Evolutionary conservation across 1,284 basidiomycete genomes (phyloP), one percentile per base, ranked within the genome.

Genomic region (Sporisorium graminicola): DNA sequence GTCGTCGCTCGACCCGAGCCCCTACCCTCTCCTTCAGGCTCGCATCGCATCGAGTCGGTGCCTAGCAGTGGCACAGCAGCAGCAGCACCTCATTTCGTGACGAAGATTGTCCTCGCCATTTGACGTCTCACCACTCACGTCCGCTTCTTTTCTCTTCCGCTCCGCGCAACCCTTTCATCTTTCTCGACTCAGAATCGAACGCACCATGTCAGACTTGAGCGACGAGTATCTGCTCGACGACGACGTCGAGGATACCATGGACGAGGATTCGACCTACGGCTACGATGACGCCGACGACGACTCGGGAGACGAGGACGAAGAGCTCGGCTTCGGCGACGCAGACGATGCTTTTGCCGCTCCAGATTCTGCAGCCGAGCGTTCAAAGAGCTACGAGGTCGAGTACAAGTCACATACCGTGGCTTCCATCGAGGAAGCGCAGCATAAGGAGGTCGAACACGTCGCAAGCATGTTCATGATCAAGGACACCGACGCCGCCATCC

Each of bases 401-500:
- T 85, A 73, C 73, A 81, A 74, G 49, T 73, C 66, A 24, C 78
- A 80, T 29, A 62, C 66, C 47, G 53, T 81, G 22, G 65, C 44
- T 9, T 76, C 68, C 9, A 79, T 84, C 49, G 75, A 77, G 27
- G 70, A 74, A 12, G 68, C 74, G 37, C 83, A 84, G 70, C 59
- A 74, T 22, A 78, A 81, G 44, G 83, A 85, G 52, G 73, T 83
- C 24, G 82, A 82, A 16, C 82, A 84, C 35, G 73, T 85, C 26
- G 77, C 83, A 8, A 74, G 72, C 63, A 84, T 84, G 78, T 85
- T 85, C 50, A 58, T 77, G 65, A 75, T 82, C 67, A 82, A 82
- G 63, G 70, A 79, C 18, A 79, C 76, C 26, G 83, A 85, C 50
- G 94, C 95, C 2, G 90, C 91, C 1, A 88, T 95, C 51, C 89